phyloP scores from a whole-genome alignment of 345 rosid genomes.

The Eutrema japonicum region DNA sequence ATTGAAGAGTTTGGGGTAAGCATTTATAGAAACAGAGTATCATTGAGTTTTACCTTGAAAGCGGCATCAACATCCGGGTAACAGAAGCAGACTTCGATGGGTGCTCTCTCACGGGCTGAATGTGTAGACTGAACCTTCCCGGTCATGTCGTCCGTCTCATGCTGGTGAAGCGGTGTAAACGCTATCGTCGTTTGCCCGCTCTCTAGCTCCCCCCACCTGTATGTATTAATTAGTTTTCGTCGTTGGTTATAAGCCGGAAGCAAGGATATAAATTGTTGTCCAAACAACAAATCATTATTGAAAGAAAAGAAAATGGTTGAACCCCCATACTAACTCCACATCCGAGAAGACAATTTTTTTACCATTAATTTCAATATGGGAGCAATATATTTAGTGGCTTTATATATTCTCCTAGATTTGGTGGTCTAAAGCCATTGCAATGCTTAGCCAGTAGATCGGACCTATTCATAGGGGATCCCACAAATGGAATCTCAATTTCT shows the following conservation, averaged over 20 bases:
- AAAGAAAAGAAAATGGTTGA: background rate
- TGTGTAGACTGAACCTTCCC: conserved; percentile 59
- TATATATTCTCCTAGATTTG: too few species aligned
- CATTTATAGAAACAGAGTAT: background rate
- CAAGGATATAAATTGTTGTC: background rate
- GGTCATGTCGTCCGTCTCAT: conserved; percentile 72
- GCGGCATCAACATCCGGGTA: conserved; percentile 81
- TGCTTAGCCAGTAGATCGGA: background rate
- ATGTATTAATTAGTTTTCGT: background rate
- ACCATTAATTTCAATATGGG: background rate
- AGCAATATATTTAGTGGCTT: background rate
- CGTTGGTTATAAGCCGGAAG: background rate
- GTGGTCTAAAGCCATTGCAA: background rate
- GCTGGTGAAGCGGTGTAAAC: conserved; percentile 77
- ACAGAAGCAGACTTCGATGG: conserved; percentile 75
- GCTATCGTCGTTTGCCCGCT: conserved; percentile 88
- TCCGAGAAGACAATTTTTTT: background rate
- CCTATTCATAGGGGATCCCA: background rate
- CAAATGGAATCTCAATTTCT: background rate
- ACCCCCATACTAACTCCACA: background rate
- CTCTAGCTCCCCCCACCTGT: conserved; percentile 86
- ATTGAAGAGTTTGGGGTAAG: background rate
- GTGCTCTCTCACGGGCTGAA: conserved; percentile 47
- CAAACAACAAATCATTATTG: too few species aligned
- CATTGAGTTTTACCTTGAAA: conserved; percentile 56